These are phyloP conservation scores for Fusarium tjaetaba DNA, from an alignment of 2,329 filamentous ascomycete species.

Conservation along the genomic window DNA sequence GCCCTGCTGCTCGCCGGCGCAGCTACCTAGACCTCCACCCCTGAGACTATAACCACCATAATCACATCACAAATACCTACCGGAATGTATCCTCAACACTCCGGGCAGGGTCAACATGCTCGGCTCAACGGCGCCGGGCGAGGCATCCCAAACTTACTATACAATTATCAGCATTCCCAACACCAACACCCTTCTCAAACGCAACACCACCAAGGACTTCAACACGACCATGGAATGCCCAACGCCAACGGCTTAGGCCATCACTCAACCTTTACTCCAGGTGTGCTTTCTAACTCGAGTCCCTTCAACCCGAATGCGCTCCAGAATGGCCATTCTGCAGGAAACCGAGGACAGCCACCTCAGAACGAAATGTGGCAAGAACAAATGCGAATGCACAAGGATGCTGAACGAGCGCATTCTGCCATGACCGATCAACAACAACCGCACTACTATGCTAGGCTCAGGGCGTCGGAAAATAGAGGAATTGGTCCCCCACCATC, in stretches of 20 bases:
- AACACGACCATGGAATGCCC: slow-evolving; percentile 66
- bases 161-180: slow-evolving; percentile 73
- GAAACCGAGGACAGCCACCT: slow-evolving; percentile 61
- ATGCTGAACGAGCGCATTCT: slow-evolving; percentile 76
- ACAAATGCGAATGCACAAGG: slow-evolving; percentile 83
- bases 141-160: slow-evolving; percentile 73
- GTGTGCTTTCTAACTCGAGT: slow-evolving; percentile 70
- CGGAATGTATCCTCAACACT: slow-evolving; percentile 79
- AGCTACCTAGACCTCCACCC: slow-evolving; percentile 32
- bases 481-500: slow-evolving; percentile 67
- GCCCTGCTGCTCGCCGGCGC: slow-evolving; percentile 46
- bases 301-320: slow-evolving; percentile 65
- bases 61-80: slow-evolving; percentile 33
- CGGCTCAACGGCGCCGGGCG: slow-evolving; percentile 71
- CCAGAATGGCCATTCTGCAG: slow-evolving; percentile 65
- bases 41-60: slow-evolving; percentile 20
- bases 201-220: slow-evolving; percentile 70
- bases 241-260: slow-evolving; percentile 64
- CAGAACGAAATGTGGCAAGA: slow-evolving; percentile 83
- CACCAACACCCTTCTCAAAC: slow-evolving; percentile 72
- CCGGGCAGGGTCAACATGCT: slow-evolving; percentile 73
- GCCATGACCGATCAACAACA: slow-evolving; percentile 75
- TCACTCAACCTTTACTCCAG: slow-evolving; percentile 49
- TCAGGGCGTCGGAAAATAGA: slow-evolving; percentile 76
- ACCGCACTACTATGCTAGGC: slow-evolving; percentile 76